Conservation (phyloP, 495 filamentous ascomycete genomes). For the Daldinia decipiens region DNA sequence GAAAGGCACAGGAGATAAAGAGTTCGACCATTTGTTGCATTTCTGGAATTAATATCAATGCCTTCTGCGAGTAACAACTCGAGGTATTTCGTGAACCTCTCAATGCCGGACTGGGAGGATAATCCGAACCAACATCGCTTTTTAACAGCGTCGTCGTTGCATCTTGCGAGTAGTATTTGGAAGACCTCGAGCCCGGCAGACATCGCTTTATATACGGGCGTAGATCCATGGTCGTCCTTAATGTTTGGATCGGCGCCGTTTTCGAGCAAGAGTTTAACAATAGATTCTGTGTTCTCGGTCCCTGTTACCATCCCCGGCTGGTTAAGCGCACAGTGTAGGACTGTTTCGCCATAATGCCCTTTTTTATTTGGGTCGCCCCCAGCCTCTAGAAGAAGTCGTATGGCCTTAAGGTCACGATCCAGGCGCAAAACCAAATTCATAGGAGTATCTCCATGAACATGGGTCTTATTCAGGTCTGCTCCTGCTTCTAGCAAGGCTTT, state of each 20-base stretch:
- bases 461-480: background rate
- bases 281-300: background rate
- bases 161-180: background rate
- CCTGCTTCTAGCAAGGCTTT: background rate
- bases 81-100: background rate
- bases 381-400: background rate
- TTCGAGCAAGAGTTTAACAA: background rate
- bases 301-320: background rate
- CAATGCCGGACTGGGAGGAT: background rate
- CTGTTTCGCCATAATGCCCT: background rate
- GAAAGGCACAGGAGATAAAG: background rate
- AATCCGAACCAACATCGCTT: background rate
- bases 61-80: background rate
- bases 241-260: background rate
- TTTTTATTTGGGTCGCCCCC: background rate
- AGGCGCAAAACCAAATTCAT: background rate
- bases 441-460: background rate
- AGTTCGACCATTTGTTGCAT: background rate
- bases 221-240: background rate
- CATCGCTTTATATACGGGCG: background rate
- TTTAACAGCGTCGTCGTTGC: background rate
- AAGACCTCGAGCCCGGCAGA: background rate
- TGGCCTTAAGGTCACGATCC: background rate
- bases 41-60: background rate
- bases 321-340: background rate